Percentiles rank a stretch among this genome's conserved stretches.
These are phyloP conservation scores for Leccinum pachyderme DNA, from an alignment of 1,284 basidiomycete species.

Conservation along the genomic window DNA sequence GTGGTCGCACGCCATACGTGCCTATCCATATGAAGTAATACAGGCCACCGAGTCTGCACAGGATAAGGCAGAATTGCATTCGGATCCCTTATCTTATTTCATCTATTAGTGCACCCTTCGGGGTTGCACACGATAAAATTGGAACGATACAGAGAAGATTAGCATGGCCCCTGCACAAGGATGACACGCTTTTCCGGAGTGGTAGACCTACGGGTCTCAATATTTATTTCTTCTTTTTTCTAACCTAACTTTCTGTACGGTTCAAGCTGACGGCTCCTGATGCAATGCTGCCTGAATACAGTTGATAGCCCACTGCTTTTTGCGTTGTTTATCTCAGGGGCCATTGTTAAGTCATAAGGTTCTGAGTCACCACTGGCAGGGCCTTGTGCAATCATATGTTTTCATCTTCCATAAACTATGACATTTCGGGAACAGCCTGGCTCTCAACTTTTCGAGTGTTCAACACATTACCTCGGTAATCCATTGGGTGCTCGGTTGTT, in stretches of 20 bases:
- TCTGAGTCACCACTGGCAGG: too few species aligned
- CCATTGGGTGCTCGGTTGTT: not conserved
- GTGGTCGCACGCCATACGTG: too few species aligned
- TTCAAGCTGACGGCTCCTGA: too few species aligned
- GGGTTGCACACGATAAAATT: conserved; percentile 38
- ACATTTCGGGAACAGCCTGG: not conserved
- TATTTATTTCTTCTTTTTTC: conserved; percentile 27
- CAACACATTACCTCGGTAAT: not conserved
- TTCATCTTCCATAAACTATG: too few species aligned
- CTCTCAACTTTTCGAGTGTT: not conserved
- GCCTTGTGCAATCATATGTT: too few species aligned
- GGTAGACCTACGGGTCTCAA: conserved; percentile 36
- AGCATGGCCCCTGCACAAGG: conserved; percentile 35
- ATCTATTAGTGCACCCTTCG: conserved; percentile 30
- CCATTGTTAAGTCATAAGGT: too few species aligned
- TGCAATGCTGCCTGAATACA: too few species aligned
- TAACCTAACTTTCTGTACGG: too few species aligned
- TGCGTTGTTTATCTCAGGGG: too few species aligned
- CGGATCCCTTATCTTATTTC: accelerated
- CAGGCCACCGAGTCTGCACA: conserved; percentile 8
- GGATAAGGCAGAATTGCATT: conserved; percentile 21
- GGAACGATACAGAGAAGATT: conserved; percentile 37
- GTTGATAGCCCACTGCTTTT: too few species aligned
- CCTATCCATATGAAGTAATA: conserved; percentile 5
- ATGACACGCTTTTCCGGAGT: conserved; percentile 35